Conservation (phyloP, 345 rosid genomes). For the Brassica cretica region DNA sequence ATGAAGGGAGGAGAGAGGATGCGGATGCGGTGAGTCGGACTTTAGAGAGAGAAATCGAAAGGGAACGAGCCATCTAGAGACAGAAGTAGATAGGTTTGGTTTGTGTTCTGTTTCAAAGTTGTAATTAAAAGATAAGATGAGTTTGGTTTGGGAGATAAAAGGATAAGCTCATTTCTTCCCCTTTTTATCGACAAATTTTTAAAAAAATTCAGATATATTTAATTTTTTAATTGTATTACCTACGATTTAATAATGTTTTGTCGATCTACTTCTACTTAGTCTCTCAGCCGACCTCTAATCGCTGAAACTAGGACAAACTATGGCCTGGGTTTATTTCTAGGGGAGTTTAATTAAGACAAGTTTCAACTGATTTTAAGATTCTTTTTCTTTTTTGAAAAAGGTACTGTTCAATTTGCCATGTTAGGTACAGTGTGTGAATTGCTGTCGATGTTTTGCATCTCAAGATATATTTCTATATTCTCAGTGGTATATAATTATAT, state of each 20-base stretch:
- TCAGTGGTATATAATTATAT: too few relatives aligned
- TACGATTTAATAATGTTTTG: background rate
- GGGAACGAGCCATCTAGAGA: slow-evolving; percentile 37
- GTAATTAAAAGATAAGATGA: slow-evolving; percentile 8
- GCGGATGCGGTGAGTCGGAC: slow-evolving; percentile 12
- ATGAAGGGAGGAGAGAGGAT: slow-evolving; percentile 29
- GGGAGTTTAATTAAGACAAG: background rate
- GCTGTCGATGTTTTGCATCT: background rate
- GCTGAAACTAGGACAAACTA: background rate
- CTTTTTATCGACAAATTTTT: background rate
- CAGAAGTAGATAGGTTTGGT: background rate
- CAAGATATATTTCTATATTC: background rate
- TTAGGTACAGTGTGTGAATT: background rate
- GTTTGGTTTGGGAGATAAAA: background rate
- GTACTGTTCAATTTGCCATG: background rate
- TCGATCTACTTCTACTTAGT: background rate
- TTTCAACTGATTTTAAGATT: background rate
- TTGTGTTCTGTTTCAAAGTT: slow-evolving; percentile 20
- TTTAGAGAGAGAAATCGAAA: slow-evolving; percentile 31
- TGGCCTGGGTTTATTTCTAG: background rate
- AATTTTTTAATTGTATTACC: background rate
- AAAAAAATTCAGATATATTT: background rate
- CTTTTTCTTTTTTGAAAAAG: background rate
- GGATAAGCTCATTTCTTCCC: background rate
- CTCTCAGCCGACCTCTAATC: background rate